Percentiles rank a stretch among this genome's conserved stretches.
Conservation (phyloP, 1,284 basidiomycete species). For the Sphaerobolus stellatus region DNA sequence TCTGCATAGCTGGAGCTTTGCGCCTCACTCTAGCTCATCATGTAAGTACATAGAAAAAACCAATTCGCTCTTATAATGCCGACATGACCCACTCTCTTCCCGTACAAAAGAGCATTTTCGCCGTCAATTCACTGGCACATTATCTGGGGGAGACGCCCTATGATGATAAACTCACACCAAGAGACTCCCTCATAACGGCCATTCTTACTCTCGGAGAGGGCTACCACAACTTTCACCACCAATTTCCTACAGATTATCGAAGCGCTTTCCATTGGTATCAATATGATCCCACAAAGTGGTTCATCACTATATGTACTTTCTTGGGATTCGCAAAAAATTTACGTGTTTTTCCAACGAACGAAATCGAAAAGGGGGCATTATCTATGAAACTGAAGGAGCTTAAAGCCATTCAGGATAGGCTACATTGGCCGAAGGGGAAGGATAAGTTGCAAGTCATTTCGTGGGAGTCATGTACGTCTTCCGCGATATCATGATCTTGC, state of each 20-base stretch:
- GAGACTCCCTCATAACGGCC: slow-evolving; percentile 85
- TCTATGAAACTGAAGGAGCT: slow-evolving; percentile 51
- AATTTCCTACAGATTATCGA: slow-evolving; percentile 92
- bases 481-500: not conserved
- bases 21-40: slow-evolving; percentile 88
- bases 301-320: slow-evolving; percentile 55
- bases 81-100: not conserved
- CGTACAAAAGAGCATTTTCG: slow-evolving; percentile 76
- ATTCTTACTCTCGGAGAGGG: slow-evolving; percentile 89
- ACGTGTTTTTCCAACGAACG: slow-evolving; percentile 51
- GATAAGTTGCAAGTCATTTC: slow-evolving; percentile 51
- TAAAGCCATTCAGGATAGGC: slow-evolving; percentile 33
- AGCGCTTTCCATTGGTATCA: slow-evolving; percentile 85
- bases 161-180: slow-evolving; percentile 93
- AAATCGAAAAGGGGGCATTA: slow-evolving; percentile 52
- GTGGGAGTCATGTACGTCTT: slow-evolving; percentile 43
- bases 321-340: slow-evolving; percentile 33
- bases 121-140: slow-evolving; percentile 92
- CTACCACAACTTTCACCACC: slow-evolving; percentile 96
- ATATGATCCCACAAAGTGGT: not conserved
- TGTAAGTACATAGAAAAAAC: slow-evolving; percentile 57
- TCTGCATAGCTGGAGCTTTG: slow-evolving; percentile 79
- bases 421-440: slow-evolving; percentile 46
- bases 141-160: slow-evolving; percentile 91
- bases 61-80: slow-evolving; percentile 6